These are phyloP conservation scores for Trichoderma polysporum DNA, from an alignment of 2,329 filamentous ascomycete species.

Conservation along the genomic window DNA sequence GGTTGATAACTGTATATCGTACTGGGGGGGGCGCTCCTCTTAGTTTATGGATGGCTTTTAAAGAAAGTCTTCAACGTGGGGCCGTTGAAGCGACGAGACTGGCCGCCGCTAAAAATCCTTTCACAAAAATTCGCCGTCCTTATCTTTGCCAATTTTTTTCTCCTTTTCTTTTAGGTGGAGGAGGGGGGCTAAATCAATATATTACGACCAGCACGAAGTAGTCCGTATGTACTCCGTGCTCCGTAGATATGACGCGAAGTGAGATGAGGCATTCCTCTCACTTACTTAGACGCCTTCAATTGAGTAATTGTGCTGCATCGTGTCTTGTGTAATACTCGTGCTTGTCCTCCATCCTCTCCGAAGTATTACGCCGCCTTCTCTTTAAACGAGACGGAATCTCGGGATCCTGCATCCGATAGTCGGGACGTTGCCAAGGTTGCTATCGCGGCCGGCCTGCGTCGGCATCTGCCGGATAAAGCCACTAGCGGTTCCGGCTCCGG, in stretches of 20 bases:
- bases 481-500: constrained; percentile 5
- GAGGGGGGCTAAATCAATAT: not conserved
- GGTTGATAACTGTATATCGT: not conserved
- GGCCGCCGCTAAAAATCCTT: not conserved
- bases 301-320: not conserved
- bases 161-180: not conserved
- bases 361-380: no score
- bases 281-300: no score
- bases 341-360: not conserved
- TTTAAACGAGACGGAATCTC: not conserved
- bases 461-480: constrained; percentile 17
- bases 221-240: no score
- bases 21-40: not conserved
- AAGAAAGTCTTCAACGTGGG: constrained; percentile 3
- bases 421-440: not conserved
- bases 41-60: not conserved
- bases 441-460: constrained; percentile 19
- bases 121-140: not conserved
- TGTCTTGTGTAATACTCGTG: not conserved
- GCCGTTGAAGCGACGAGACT: constrained; percentile 6
- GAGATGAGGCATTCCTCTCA: no score
- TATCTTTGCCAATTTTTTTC: not conserved
- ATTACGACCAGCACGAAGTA: no score
- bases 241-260: no score
- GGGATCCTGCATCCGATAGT: constrained; percentile 13